phyloP scores from a whole-genome alignment of 805 yeast genomes.

The Schwanniomyces yamadae region DNA sequence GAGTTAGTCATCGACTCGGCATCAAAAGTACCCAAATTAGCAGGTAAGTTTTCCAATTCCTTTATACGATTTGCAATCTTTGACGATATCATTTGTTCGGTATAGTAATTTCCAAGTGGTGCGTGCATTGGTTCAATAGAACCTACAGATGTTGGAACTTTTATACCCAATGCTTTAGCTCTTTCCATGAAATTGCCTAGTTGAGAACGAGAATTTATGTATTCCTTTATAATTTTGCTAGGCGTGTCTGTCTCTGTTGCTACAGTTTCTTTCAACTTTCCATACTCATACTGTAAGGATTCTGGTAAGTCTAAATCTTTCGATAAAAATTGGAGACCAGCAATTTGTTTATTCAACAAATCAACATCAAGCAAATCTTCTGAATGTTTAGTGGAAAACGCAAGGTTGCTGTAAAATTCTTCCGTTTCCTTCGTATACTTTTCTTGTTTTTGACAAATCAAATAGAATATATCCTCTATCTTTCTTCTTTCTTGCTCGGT shows the following conservation, averaged over 20 bases:
- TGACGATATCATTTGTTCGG: constrained; percentile 53
- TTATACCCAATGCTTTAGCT: constrained; percentile 43
- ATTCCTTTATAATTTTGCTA: constrained; percentile 8
- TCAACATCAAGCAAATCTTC: constrained; percentile 37
- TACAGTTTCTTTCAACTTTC: constrained; percentile 8
- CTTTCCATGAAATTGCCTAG: constrained; percentile 24
- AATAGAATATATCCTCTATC: constrained; percentile 30
- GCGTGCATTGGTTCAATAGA: constrained; percentile 34
- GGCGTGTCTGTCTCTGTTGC: constrained; percentile 3
- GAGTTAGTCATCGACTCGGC: constrained; percentile 29
- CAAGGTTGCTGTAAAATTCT: constrained; percentile 19
- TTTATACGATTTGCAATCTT: constrained; percentile 57
- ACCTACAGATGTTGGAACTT: constrained; percentile 18
- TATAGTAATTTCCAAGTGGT: constrained; percentile 48
- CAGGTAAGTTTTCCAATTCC: constrained; percentile 65
- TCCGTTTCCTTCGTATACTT: constrained; percentile 20
- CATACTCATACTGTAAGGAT: constrained; percentile 40
- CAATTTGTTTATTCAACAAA: constrained; percentile 55
- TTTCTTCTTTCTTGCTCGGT: constrained; percentile 19
- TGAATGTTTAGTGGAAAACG: constrained; percentile 10
- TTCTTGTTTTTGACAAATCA: constrained; percentile 27
- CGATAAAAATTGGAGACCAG: constrained; percentile 63
- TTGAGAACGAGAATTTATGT: constrained; percentile 2
- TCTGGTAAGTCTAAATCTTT: constrained; percentile 66
- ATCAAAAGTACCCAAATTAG: constrained; percentile 62